Base-by-base conservation (phyloP, 83 land plant species). In the Picea abies region DNA sequence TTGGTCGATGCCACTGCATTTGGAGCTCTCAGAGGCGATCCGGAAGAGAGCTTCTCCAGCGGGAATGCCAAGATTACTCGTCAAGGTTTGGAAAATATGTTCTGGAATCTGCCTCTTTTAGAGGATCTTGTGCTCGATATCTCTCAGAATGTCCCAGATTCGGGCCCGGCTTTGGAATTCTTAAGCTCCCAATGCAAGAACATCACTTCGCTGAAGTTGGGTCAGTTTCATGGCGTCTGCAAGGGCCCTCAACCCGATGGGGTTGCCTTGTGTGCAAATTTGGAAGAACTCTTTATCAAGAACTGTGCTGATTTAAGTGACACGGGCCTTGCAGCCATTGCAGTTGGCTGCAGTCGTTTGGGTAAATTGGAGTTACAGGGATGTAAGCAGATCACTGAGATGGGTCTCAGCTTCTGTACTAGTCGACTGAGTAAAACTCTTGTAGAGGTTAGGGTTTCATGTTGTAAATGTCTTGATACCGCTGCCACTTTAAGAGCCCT, bases 141-240 rank as follows among this genome's bases (percentile, higher is more conserved):
- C 20, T 88, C 91, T 19, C 92, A 90, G 39, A 92, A 90, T 78
- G 93, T 97, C 23, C 76, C 92, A 64, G 95, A 95, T 22, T 75
- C 88, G 29, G 95, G 89, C 3, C 76, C 87, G 35, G 91, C 94
- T 1, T 66, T 95, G 44, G 99, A 95, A 81, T 82, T 85, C 79
- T 88, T 95, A 11, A 75, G 86, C 9, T 76, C 85, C 17, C 81
- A 84, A 23, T 92, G 96, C 77, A 82, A 77, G 52, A 82, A 49
- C 14, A 49, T 97, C 12, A 83, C 79, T 81, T 64, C 85, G 17
- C 86, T 95, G 22, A 86, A 88, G 80, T 84, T 97, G 70, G 93
- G 96, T 15, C 84, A 87, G 62, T 91, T 97, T 82, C 98, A 90
- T 14, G 93, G 95, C 60, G 25, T 97, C 4, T 93, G 92, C 72